Evolutionary conservation across 139 green algal species (phyloP).

Genomic region (Picochlorum costavermella): DNA sequence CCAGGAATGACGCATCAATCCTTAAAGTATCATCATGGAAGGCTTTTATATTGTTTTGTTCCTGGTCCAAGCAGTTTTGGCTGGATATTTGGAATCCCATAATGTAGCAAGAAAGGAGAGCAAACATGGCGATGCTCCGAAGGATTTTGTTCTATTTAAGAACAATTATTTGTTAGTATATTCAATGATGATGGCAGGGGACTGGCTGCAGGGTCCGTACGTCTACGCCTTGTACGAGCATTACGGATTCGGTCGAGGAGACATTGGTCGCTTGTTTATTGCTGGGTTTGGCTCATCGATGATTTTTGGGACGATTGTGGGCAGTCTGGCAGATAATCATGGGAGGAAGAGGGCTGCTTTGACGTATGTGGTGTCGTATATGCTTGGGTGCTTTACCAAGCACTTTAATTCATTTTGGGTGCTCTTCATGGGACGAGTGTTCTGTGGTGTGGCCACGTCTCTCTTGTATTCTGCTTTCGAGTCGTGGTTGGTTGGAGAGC

Average conservation of each 20-base stretch:
- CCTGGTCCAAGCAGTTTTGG: constrained; percentile 15
- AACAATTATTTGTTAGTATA: constrained; percentile 95
- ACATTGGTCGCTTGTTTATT: constrained; percentile 96
- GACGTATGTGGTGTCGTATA: constrained; percentile 80
- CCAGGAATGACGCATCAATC: too few species aligned
- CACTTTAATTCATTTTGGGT: constrained; percentile 83
- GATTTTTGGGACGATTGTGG: constrained; percentile 94
- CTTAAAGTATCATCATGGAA: constrained; percentile 30
- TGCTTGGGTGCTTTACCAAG: constrained; percentile 88
- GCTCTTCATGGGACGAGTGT: constrained; percentile 81
- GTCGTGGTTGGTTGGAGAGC: constrained; percentile 89
- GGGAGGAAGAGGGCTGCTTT: constrained; percentile 83
- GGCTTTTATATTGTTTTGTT: constrained; percentile 43
- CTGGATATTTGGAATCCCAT: constrained; percentile 35
- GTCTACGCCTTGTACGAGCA: constrained; percentile 95
- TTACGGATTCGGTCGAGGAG: constrained; percentile 75
- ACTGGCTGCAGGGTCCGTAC: constrained; percentile 98
- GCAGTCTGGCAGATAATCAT: constrained; percentile 85
- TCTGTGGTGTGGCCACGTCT: constrained; percentile 93
- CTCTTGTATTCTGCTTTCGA: constrained; percentile 97
- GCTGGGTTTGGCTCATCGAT: constrained; percentile 94
- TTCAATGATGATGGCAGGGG: constrained; percentile 93
- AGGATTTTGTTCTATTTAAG: constrained; percentile 69
- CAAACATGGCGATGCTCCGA: constrained; percentile 6
- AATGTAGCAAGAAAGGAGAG: constrained; percentile 19